Percentiles rank a stretch among this genome's conserved stretches.
Conservation (phyloP, 257 asterid species). For the Solanum tacnaense region DNA sequence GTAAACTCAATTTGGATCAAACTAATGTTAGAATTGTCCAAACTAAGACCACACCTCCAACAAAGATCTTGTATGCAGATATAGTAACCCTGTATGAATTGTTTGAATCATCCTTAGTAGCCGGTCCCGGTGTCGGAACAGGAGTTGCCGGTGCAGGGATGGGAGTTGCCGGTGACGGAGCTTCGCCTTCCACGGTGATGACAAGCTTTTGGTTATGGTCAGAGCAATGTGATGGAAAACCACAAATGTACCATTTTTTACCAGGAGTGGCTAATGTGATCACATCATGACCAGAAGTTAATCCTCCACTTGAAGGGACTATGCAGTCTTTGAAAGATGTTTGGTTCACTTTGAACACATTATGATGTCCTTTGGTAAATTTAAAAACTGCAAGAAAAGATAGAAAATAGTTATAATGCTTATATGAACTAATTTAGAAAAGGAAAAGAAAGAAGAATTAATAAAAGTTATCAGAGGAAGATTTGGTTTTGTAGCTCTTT, state of each 20-base stretch:
- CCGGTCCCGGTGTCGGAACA: neutral
- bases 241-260: conserved; percentile 16
- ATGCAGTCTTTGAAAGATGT: neutral
- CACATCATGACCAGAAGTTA: conserved; percentile 3
- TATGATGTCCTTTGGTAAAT: neutral
- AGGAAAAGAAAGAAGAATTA: neutral
- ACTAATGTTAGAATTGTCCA: neutral
- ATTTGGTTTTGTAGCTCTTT: neutral
- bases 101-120: neutral
- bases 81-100: neutral
- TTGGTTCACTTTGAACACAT: conserved; percentile 7
- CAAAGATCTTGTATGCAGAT: neutral
- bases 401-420: neutral
- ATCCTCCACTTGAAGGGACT: neutral
- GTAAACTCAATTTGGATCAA: neutral
- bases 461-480: rapidly evolving
- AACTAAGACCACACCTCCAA: neutral
- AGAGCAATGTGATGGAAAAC: neutral
- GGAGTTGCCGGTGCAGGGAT: neutral
- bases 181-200: neutral
- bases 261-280: neutral
- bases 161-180: neutral
- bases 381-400: conserved; percentile 8
- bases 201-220: conserved; percentile 3
- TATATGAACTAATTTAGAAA: neutral